Percentiles rank a stretch among this genome's conserved stretches.
These are phyloP conservation scores for Achaetomium macrosporum DNA, from an alignment of 2,329 filamentous ascomycete genomes.

Conservation along the genomic window DNA sequence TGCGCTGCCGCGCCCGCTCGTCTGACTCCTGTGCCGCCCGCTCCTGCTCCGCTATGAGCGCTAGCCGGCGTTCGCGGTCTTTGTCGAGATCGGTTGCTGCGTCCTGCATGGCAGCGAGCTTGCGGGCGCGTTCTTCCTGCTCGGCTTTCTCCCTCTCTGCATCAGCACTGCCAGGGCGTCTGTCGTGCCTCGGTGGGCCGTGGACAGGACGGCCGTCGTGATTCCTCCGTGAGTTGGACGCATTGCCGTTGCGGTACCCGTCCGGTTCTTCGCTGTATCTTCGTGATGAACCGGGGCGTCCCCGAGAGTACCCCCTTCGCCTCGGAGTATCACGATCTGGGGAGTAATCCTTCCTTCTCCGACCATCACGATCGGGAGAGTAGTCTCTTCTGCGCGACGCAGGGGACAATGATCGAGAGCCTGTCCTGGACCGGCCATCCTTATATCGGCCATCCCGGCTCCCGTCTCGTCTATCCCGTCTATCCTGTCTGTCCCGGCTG, in stretches of 20 bases:
- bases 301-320: conserved; percentile 18
- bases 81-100: conserved; percentile 63
- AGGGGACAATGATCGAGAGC: conserved; percentile 20
- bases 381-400: conserved; percentile 27
- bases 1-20: conserved; percentile 53
- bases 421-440: conserved; percentile 3
- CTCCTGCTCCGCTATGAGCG: conserved; percentile 61
- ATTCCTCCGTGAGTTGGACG: neutral
- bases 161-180: conserved; percentile 16
- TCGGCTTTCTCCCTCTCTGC: conserved; percentile 32
- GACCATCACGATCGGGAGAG: conserved; percentile 27
- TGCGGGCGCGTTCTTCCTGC: conserved; percentile 56
- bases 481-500: conserved; percentile 10
- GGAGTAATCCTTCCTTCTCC: conserved; percentile 15
- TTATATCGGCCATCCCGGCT: conserved; percentile 1
- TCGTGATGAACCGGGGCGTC: conserved; percentile 1
- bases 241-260: conserved; percentile 6
- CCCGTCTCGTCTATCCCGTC: conserved; percentile 18
- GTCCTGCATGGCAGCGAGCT: conserved; percentile 67
- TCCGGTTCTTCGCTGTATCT: conserved; percentile 1
- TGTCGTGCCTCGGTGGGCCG: conserved; percentile 10
- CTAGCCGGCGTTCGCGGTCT: conserved; percentile 63
- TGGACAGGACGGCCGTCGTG: conserved; percentile 7
- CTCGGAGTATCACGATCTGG: conserved; percentile 12
- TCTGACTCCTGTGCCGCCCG: conserved; percentile 60